Base-by-base conservation (phyloP, 1,284 basidiomycete genomes). In the Puccinia polysora region DNA sequence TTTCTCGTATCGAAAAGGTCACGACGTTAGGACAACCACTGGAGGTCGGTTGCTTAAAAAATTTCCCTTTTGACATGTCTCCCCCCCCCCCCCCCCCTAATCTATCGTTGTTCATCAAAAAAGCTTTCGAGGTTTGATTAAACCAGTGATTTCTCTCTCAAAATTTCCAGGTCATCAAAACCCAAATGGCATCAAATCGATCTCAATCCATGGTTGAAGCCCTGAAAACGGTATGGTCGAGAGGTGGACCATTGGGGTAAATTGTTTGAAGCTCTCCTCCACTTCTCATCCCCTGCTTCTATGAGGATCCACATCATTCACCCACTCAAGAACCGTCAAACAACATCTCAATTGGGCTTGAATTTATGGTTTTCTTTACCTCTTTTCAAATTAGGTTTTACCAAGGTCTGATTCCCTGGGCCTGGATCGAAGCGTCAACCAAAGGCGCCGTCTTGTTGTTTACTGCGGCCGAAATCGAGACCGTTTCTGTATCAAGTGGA, bases 341-440 rank as follows among this genome's bases (percentile, higher is more conserved):
- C n/a, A n/a, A n/a, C n/a, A n/a, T n/a, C n/a, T n/a, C n/a, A n/a
- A n/a, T n/a, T n/a, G n/a, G n/a, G n/a, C n/a, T n/a, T n/a, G n/a
- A n/a, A n/a, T n/a, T n/a, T n/a, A n/a, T n/a, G n/a, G n/a, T n/a
- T n/a, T n/a, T n/a, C n/a, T n/a, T n/a, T n/a, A n/a, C n/a, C n/a
- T n/a, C n/a, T n/a, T 2, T 28, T 8, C 12, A 50, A 10, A 50
- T 15, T 45, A 70, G 67, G 40, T 70, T 97, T 84, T 99, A 93
- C 83, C 96, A 99, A 82, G 96, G 96, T 76, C 86, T 99, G 73
- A 98, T 98, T 80, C 96, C 95, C 77, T 98, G 95, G 95, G 96
- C 96, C 32, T 98, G 96, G 96, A 97, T 99, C 78, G 96, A 99
- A 81, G 96, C 95, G 1, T 97, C 94, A 0, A 98, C 96, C 2